phyloP scores from a whole-genome alignment of 2,329 filamentous ascomycete genomes.

The Trichoderma asperellum region DNA sequence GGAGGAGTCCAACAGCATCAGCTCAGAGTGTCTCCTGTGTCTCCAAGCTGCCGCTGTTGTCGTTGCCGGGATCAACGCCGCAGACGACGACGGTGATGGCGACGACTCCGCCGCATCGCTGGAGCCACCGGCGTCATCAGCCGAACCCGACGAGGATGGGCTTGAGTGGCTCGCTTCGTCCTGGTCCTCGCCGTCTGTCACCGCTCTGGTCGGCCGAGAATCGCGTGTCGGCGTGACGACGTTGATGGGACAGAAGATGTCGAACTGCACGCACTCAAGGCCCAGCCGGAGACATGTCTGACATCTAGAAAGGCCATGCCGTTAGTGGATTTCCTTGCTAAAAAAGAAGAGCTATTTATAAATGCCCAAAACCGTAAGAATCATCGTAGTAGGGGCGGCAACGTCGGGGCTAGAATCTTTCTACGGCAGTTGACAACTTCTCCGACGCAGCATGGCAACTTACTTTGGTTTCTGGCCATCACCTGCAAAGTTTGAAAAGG shows the following conservation, averaged over 20 bases:
- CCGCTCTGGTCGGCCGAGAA: constrained; percentile 14
- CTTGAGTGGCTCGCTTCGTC: constrained; percentile 16
- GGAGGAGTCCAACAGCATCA: not conserved
- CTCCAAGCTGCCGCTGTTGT: not conserved
- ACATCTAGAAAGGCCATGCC: not conserved
- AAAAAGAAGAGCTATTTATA: not conserved
- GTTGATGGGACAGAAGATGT: constrained; percentile 27
- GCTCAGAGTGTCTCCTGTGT: not conserved
- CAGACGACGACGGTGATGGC: not conserved
- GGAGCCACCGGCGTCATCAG: not conserved
- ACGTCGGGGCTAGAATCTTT: not conserved
- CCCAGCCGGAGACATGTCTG: constrained; percentile 22
- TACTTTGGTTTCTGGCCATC: constrained; percentile 26
- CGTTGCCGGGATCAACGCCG: not conserved
- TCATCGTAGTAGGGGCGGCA: not conserved
- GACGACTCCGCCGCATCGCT: not conserved
- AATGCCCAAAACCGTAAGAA: not conserved
- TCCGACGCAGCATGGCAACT: not conserved
- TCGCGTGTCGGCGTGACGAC: constrained; percentile 25
- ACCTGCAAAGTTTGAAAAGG: not conserved
- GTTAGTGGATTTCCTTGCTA: not conserved
- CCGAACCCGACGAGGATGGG: not conserved
- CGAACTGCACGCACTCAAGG: constrained; percentile 26
- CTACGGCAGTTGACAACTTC: not conserved
- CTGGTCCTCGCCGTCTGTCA: not conserved